Evolutionary conservation across 257 asterid genomes (phyloP).

Genomic region (Penstemon davidsonii): DNA sequence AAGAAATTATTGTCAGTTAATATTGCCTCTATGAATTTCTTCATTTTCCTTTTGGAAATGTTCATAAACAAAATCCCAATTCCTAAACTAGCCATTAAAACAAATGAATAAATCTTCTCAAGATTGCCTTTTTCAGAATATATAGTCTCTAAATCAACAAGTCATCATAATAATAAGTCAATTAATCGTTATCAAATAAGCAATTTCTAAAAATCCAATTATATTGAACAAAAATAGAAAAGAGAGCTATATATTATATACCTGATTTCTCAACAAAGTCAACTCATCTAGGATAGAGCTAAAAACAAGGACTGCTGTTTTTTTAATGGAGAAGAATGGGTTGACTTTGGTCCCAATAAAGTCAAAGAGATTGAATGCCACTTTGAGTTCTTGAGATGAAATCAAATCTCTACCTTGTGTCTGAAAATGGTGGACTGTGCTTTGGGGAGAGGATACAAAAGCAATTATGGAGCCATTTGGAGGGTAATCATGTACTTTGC

Average conservation of each 20-base stretch:
- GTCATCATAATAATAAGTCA: too few relatives aligned
- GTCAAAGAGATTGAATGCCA: constrained; percentile 3
- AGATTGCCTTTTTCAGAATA: too few relatives aligned
- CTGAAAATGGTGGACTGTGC: background rate
- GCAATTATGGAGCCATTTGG: constrained; percentile 31
- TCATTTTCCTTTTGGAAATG: too few relatives aligned
- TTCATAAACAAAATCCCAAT: too few relatives aligned
- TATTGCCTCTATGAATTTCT: too few relatives aligned
- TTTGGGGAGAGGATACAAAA: constrained; percentile 26
- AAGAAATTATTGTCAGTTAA: too few relatives aligned
- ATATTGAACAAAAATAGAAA: background rate
- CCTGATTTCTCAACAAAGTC: constrained; percentile 25
- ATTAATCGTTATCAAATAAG: too few relatives aligned
- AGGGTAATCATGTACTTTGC: constrained; percentile 4
- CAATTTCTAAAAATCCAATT: too few relatives aligned
- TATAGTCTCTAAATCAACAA: too few relatives aligned
- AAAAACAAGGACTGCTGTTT: constrained; percentile 25
- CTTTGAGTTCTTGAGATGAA: constrained; percentile 18
- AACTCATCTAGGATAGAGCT: constrained; percentile 20
- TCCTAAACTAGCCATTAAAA: too few relatives aligned
- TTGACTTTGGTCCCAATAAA: constrained; percentile 32
- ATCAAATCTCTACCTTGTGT: constrained; percentile 12
- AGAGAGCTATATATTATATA: background rate
- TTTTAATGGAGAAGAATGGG: constrained; percentile 33
- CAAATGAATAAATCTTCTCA: too few relatives aligned